Evolutionary conservation across 2,329 filamentous ascomycete genomes (phyloP), one percentile per base, ranked within the genome.

Genomic region (Sclerotinia nivalis): DNA sequence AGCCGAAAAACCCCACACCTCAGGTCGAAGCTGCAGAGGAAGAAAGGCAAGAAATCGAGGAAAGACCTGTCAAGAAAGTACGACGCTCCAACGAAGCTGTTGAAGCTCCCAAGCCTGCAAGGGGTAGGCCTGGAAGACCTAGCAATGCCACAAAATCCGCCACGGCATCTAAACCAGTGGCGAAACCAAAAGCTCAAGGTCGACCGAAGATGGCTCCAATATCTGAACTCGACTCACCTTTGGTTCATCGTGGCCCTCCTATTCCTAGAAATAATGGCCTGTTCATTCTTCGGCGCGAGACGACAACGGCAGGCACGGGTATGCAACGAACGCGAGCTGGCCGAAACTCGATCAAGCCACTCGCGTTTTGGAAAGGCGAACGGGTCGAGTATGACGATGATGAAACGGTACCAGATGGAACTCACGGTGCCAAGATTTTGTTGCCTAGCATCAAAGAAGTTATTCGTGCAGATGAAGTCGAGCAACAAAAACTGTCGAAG

Each of bases 291-390:
- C 83, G 84, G 71, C 81, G 83, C 59, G 84, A 86, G 75, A 82
- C 80, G 18, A 83, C 84, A 25, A 8, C 34, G n/a, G 72, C 73
- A 68, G 74, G 72, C 4, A 58, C 70, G 37, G 74, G 74, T 2
- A 77, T 87, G 20, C 40, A 49, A 47, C 86, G 84, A 58, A 92
- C 90, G 65, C 89, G 93, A 68, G 95, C 91, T 18, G 94, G 93
- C 2, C 88, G 96, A 69, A 87, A 88, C 66, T 93, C 92, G 13
- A 89, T 93, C 72, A 88, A 88, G 71, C 96, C 94, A 0, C 81
- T 97, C 47, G 88, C 92, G 37, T 97, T 87, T 78, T 98, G 95
- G 95, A 89, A 89, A 75, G 93, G 93, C 74, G 95, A 98, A 78
- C 87, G 87, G 68, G 87, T 91, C 60, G 87, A 93, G 31, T 92